These are phyloP conservation scores for Triangularia verruculosa DNA, from an alignment of 2,329 filamentous ascomycete genomes.

Conservation along the genomic window DNA sequence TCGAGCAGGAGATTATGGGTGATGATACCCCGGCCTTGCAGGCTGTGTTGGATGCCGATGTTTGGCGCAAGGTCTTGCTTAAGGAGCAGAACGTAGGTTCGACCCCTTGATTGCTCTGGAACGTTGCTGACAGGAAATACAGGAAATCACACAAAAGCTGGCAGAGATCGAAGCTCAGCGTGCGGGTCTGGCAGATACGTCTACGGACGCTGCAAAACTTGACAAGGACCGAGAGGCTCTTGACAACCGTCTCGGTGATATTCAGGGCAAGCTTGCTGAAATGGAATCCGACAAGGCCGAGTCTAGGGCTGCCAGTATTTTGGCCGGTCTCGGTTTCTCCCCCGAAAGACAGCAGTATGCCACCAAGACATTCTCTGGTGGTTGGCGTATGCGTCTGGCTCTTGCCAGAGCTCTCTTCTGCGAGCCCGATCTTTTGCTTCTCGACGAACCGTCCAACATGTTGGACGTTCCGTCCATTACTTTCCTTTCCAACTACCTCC, in stretches of 20 bases:
- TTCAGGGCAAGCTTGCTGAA: constrained; percentile 87
- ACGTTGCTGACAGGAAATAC: constrained; percentile 33
- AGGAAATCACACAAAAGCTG: constrained; percentile 76
- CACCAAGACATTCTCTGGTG: constrained; percentile 97
- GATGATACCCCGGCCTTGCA: constrained; percentile 94
- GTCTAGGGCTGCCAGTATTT: constrained; percentile 88
- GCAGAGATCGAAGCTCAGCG: constrained; percentile 74
- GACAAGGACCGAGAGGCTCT: constrained; percentile 87
- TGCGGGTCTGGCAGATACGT: constrained; percentile 82
- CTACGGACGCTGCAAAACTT: constrained; percentile 78
- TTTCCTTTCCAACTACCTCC: constrained; percentile 93
- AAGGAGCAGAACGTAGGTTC: constrained; percentile 73
- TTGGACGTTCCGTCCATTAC: constrained; percentile 99
- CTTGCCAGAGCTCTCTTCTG: constrained; percentile 95
- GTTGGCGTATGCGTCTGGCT: constrained; percentile 98
- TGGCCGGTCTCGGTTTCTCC: constrained; percentile 96
- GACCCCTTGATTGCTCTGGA: neutral
- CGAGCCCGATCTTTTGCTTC: constrained; percentile 89
- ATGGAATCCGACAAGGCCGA: constrained; percentile 99
- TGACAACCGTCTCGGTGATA: constrained; percentile 85
- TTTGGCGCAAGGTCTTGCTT: constrained; percentile 95
- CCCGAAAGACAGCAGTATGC: constrained; percentile 85
- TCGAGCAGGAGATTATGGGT: constrained; percentile 96
- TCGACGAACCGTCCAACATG: constrained; percentile 99
- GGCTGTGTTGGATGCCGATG: constrained; percentile 93